Percentiles rank a stretch among this genome's conserved stretches.
Evolutionary conservation across 73 alveolate genomes (phyloP).

Genomic region (Blepharisma stoltei): DNA sequence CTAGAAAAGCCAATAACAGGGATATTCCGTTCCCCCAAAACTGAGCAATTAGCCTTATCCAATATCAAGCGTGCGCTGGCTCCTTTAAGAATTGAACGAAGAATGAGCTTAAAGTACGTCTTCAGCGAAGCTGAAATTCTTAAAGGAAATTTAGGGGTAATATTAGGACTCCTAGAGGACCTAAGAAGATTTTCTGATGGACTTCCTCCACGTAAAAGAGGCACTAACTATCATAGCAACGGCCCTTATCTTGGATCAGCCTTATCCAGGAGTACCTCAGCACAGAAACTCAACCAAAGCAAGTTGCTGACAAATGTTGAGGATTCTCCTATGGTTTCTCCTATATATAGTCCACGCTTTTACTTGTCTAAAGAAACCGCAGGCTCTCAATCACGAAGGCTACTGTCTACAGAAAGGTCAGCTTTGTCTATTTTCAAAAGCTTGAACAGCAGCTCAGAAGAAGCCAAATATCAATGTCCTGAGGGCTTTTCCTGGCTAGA

Average conservation of each 20-base stretch:
- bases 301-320: too few relatives aligned
- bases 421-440: slow-evolving; percentile 2
- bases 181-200: slow-evolving; percentile 66
- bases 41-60: slow-evolving; percentile 45
- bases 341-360: background rate
- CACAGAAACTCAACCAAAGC: background rate
- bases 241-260: slow-evolving; percentile 63
- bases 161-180: slow-evolving; percentile 65
- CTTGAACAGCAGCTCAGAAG: background rate
- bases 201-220: slow-evolving; percentile 51
- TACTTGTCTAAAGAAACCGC: background rate
- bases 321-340: too few relatives aligned
- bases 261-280: background rate
- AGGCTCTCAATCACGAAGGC: background rate
- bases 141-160: slow-evolving; percentile 41
- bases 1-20: slow-evolving; percentile 47
- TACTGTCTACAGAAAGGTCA: background rate
- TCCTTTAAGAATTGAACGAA: slow-evolving; percentile 36
- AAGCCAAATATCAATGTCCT: background rate
- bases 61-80: slow-evolving; percentile 51
- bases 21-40: slow-evolving; percentile 56
- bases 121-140: slow-evolving; percentile 58
- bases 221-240: slow-evolving; percentile 47
- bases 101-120: slow-evolving; percentile 56
- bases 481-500: slow-evolving; percentile 9